Base-by-base conservation (phyloP, 1,284 basidiomycete genomes). In the Ganoderma lingzhi region DNA sequence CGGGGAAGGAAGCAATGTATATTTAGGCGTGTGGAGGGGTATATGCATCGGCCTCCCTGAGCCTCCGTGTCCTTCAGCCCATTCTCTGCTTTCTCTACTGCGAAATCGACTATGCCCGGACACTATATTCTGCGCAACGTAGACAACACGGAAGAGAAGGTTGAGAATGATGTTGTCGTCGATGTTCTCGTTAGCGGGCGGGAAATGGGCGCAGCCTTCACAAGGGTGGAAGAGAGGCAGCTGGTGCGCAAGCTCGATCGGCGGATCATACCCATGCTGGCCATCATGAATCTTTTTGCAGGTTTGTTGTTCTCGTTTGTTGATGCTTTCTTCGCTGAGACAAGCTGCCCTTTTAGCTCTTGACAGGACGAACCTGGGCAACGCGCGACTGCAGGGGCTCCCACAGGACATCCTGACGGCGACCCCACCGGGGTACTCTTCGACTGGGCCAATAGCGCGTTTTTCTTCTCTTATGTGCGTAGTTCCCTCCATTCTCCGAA, bases 391-490 rank as follows among this genome's bases (percentile, higher is more conserved):
- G 48, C 92, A 92, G 79, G 90, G 90, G 2, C 80, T 94, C 6
- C 86, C 90, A 0, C 77, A 86, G 51, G 92, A 93, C 72, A 79
- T 85, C 10, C 85, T 94, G 6, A 84, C 39, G 92, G 92, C 2
- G 93, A 94, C 74, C 85, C 86, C 9, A 89, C 87, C 0, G 92
- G 92, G 1, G 73, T 84, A 15, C 81, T 87, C 28, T 94, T 90
- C 75, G 91, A 92, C 76, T 93, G 91, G 92, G 80, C 92, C 64
- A 91, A 88, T 67, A 91, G 92, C 0, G 85, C 85, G 4, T 94
- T 94, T 78, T 94, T 89, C 80, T 88, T 94, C 78, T 87, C 92
- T 69, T 93, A 93, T 76, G 92, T 91, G 70, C 61, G 88, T 81
- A 8, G 23, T 17, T 0, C 53, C 28, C 15, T 30, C 6, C 28